These are phyloP conservation scores for Colletotrichum lini DNA, from an alignment of 2,329 filamentous ascomycete species.

Conservation along the genomic window DNA sequence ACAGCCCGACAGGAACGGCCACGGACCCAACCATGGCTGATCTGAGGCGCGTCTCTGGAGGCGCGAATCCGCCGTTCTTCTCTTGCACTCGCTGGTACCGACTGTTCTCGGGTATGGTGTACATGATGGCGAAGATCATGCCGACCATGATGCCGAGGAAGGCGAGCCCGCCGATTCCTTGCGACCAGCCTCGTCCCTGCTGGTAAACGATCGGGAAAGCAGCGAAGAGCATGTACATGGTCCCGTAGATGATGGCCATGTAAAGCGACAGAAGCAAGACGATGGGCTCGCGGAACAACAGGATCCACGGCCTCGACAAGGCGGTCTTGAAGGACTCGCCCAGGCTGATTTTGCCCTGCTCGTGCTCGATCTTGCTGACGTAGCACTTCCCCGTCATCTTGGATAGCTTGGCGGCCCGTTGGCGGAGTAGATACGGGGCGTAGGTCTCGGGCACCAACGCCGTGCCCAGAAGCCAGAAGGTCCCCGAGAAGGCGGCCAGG, in stretches of 20 bases:
- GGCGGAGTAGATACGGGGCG: constrained; percentile 45
- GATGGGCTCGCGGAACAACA: constrained; percentile 80
- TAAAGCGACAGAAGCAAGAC: constrained; percentile 76
- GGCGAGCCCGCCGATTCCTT: constrained; percentile 72
- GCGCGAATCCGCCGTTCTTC: constrained; percentile 61
- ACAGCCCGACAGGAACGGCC: constrained; percentile 66
- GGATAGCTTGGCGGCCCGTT: constrained; percentile 44
- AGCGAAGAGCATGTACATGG: constrained; percentile 72
- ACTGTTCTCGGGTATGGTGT: constrained; percentile 61
- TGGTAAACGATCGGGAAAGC: constrained; percentile 78
- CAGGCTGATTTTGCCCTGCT: constrained; percentile 53
- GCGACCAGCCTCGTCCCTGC: constrained; percentile 69
- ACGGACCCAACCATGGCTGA: constrained; percentile 68
- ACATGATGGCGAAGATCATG: constrained; percentile 69
- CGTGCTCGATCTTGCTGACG: constrained; percentile 58
- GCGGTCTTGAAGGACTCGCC: constrained; percentile 61
- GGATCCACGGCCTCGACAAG: constrained; percentile 73
- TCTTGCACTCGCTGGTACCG: constrained; percentile 57
- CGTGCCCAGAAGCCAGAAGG: constrained; percentile 55
- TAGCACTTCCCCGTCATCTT: constrained; percentile 44
- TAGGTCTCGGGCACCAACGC: constrained; percentile 58
- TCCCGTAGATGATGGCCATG: constrained; percentile 73
- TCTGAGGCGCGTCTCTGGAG: constrained; percentile 70
- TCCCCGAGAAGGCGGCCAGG: constrained; percentile 69
- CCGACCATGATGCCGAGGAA: constrained; percentile 79